phyloP scores from a whole-genome alignment of 2,329 filamentous ascomycete genomes.

The Hysterium pulicare region DNA sequence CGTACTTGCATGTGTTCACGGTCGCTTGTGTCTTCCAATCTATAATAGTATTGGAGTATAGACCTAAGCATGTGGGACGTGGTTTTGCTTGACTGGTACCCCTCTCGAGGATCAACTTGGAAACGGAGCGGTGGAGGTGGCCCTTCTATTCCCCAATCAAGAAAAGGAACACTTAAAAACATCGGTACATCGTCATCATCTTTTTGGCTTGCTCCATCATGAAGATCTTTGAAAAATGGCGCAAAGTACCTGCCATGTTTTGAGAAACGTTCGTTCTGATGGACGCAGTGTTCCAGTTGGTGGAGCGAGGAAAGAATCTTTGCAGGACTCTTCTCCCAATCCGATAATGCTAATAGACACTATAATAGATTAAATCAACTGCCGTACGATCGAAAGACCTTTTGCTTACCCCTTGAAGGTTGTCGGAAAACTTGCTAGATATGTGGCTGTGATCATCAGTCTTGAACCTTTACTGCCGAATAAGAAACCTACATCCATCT shows the following conservation, averaged over 20 bases:
- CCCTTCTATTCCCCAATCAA: slow-evolving; percentile 42
- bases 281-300: slow-evolving; percentile 36
- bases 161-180: slow-evolving; percentile 40
- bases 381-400: not conserved
- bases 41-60: slow-evolving; percentile 43
- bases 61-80: slow-evolving; percentile 40
- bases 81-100: slow-evolving; percentile 37
- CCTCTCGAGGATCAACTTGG: slow-evolving; percentile 41
- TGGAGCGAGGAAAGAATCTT: slow-evolving; percentile 19
- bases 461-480: not conserved
- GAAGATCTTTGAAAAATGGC: slow-evolving; percentile 38
- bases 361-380: slow-evolving; percentile 5
- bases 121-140: slow-evolving; percentile 38
- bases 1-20: slow-evolving; percentile 34
- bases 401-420: slow-evolving; percentile 27
- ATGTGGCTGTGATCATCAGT: slow-evolving; percentile 27
- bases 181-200: slow-evolving; percentile 25
- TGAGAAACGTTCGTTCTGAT: slow-evolving; percentile 41
- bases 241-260: slow-evolving; percentile 45
- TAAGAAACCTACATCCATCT: slow-evolving; percentile 32
- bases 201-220: slow-evolving; percentile 10
- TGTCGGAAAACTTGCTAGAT: slow-evolving; percentile 41
- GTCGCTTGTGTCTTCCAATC: slow-evolving; percentile 42
- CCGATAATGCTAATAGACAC: slow-evolving; percentile 28
- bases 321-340: slow-evolving; percentile 23